A percentile compares a stretch with the other conserved stretches of the same genome.
Evolutionary conservation across 805 yeast species (phyloP).

Genomic region (Suhomyces xylopsoci): DNA sequence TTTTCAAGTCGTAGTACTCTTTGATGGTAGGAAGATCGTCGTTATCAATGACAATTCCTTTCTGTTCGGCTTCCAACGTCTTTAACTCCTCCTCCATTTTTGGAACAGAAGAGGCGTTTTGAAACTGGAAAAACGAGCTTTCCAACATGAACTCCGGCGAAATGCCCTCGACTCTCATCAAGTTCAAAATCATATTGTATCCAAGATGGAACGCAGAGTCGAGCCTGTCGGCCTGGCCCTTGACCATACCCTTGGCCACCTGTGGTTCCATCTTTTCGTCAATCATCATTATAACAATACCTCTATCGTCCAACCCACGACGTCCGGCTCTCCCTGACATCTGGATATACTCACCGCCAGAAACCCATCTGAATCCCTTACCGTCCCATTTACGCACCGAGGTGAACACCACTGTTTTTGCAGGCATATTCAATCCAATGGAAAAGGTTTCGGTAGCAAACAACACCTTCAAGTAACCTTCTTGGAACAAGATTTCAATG

Average conservation of each 20-base stretch:
- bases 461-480: slow-evolving; percentile 88
- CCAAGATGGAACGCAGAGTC: slow-evolving; percentile 98
- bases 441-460: slow-evolving; percentile 99
- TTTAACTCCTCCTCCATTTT: slow-evolving; percentile 63
- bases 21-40: slow-evolving; percentile 65
- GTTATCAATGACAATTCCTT: slow-evolving; percentile 51
- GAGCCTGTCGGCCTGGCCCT: slow-evolving; percentile 96
- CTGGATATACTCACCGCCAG: slow-evolving; percentile 99
- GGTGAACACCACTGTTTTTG: slow-evolving; percentile 96
- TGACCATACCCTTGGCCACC: slow-evolving; percentile 98
- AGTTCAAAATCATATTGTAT: slow-evolving; percentile 92
- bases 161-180: slow-evolving; percentile 96
- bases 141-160: slow-evolving; percentile 97
- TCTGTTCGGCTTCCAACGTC: slow-evolving; percentile 50
- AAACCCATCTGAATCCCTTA: slow-evolving; percentile 95
- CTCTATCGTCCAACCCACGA: slow-evolving; percentile 98
- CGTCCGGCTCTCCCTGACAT: slow-evolving; percentile 99
- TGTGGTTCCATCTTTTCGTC: slow-evolving; percentile 99
- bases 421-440: slow-evolving; percentile 98
- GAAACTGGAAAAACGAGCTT: slow-evolving; percentile 92
- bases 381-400: slow-evolving; percentile 99
- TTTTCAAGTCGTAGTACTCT: slow-evolving; percentile 78
- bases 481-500: slow-evolving; percentile 94
- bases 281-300: slow-evolving; percentile 98
- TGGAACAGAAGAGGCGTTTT: slow-evolving; percentile 89